phyloP scores from a whole-genome alignment of 148 eudicot species.

The Rhododendron ovatum region DNA sequence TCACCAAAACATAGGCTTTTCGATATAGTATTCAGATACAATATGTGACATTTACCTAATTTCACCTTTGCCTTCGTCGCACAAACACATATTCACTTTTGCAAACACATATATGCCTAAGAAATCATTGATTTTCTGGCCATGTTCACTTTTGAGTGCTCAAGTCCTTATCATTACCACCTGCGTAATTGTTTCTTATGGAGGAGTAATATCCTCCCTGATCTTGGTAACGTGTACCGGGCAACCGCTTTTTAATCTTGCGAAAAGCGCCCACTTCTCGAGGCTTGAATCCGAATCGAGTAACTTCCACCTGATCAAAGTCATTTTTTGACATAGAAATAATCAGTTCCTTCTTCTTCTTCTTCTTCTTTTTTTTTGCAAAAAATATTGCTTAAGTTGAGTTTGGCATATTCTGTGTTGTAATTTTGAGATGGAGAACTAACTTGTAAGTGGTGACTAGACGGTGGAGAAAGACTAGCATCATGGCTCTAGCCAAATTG shows the following conservation, averaged over 20 bases:
- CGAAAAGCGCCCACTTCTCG: conserved; percentile 43
- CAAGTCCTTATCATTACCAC: not conserved
- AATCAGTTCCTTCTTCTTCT: too few species aligned
- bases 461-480: conserved; percentile 47
- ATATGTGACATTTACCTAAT: not conserved
- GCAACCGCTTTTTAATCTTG: conserved; percentile 43
- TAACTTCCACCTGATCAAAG: conserved; percentile 43
- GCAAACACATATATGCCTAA: not conserved
- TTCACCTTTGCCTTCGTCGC: not conserved
- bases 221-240: conserved; percentile 25
- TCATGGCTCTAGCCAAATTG: conserved; percentile 45
- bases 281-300: conserved; percentile 28
- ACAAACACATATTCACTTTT: not conserved
- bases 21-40: not conserved
- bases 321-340: not conserved
- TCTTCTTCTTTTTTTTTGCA: not conserved
- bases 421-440: not conserved
- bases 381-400: not conserved
- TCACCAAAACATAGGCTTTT: not conserved
- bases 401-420: not conserved
- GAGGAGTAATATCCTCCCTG: not conserved
- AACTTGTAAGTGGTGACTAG: conserved; percentile 44
- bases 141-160: not conserved
- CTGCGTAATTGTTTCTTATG: not conserved
- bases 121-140: not conserved